Conservation (phyloP, 768 basidiomycete species). For the Leucocoprinus birnbaumii region DNA sequence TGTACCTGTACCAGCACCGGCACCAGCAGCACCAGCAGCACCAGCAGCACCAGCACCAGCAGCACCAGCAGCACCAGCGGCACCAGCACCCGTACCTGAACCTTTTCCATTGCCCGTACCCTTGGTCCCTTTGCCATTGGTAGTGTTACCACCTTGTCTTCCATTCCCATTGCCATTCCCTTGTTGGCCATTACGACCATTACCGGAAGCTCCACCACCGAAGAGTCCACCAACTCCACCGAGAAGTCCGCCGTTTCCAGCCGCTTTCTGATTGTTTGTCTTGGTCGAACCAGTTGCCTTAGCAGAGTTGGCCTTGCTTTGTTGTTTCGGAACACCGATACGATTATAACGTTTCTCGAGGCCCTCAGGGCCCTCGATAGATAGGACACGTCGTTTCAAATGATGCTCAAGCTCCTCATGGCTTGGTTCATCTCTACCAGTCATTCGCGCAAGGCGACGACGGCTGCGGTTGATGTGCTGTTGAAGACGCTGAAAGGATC, state of each 20-base stretch:
- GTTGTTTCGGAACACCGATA: slow-evolving; percentile 18
- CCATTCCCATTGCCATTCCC: neutral
- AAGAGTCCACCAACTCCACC: slow-evolving; percentile 5
- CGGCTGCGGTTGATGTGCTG: slow-evolving; percentile 56
- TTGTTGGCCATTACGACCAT: neutral
- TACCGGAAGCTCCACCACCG: neutral
- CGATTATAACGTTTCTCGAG: slow-evolving; percentile 27
- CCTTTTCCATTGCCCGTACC: neutral
- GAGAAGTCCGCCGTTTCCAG: slow-evolving; percentile 5
- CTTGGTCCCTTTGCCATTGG: neutral
- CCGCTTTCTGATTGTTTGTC: slow-evolving; percentile 24
- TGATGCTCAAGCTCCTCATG: slow-evolving; percentile 31
- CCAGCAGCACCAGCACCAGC: neutral
- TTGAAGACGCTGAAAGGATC: slow-evolving; percentile 45
- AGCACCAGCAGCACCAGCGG: neutral
- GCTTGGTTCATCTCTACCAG: slow-evolving; percentile 39
- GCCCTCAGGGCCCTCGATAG: slow-evolving; percentile 28
- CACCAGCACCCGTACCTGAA: neutral
- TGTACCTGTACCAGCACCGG: neutral
- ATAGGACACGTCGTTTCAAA: slow-evolving; percentile 36
- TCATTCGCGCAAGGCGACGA: slow-evolving; percentile 56
- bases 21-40: neutral
- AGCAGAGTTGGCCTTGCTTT: slow-evolving; percentile 5
- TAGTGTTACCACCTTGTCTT: neutral
- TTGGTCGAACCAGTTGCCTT: slow-evolving; percentile 14